Evolutionary conservation across 768 basidiomycete genomes (phyloP), one percentile per base, ranked within the genome.

Genomic region (Suillus plorans): DNA sequence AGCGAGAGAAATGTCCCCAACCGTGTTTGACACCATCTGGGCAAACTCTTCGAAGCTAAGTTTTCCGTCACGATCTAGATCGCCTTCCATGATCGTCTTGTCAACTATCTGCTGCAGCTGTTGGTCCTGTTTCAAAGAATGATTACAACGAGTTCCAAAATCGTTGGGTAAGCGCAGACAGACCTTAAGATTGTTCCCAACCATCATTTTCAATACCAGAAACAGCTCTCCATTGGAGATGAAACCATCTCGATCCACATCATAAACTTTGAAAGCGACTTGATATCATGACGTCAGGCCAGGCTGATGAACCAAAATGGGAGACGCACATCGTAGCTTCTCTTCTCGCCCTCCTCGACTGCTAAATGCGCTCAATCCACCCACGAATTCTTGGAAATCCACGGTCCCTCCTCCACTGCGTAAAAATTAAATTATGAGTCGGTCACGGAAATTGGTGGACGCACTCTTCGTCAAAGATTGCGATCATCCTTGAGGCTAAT

Each of bases 251-350:
- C 97, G 86, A 76, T 99, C 97, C 74, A 99, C 94, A 74, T 99
- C 97, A 71, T 99, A 99, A 60, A 99, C 97, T 76, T 99, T 99
- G 88, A 99, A 99, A 31, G 97, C 97, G 73, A 99, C 97, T 99
- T 71, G 5, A 61, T 28, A 25, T 20, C 56, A 57, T 22, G 20
- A 47, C 28, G 31, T 47, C n/a, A 66, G 45, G 25, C 9, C 44
- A 18, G 41, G 2, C 56, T 67, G 41, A 68, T 65, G 62, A 50
- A 42, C 56, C 47, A 62, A 65, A 13, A 61, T 39, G 20, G 18
- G 39, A 63, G 42, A 86, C 94, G 64, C 67, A 97, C 97, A 99
- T 78, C 86, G 86, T 64, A 99, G 80, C 76, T 99, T 99, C 80
- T 99, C 97, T 72, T 99, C 97, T 66, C 97, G 84, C 22, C 94